phyloP scores from a whole-genome alignment of 2,329 filamentous ascomycete species.

The Chrysoporthe cubensis region DNA sequence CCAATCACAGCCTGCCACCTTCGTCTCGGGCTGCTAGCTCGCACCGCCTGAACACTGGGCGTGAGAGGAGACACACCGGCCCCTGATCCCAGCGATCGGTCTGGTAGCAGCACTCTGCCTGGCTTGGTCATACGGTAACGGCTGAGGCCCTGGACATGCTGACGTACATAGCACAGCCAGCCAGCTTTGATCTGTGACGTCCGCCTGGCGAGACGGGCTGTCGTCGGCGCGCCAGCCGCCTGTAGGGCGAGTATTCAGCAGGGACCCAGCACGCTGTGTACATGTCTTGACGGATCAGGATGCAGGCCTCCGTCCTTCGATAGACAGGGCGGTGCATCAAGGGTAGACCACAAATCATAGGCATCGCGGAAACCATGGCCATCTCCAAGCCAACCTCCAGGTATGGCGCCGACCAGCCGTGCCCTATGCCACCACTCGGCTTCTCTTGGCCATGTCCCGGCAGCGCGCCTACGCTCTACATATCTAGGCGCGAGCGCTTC shows the following conservation, averaged over 20 bases:
- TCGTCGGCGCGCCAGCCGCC: no score
- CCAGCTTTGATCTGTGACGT: neutral
- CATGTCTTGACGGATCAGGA: neutral
- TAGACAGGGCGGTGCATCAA: neutral
- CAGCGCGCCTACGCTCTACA: no score
- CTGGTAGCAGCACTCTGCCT: neutral
- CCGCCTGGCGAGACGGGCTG: neutral
- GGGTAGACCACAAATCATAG: neutral
- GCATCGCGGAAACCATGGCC: neutral
- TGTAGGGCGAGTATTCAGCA: no score
- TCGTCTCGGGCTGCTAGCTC: neutral
- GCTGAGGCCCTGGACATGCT: no score
- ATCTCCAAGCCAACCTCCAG: no score
- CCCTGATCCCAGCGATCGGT: neutral
- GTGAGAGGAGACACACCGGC: neutral
- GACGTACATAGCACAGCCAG: neutral
- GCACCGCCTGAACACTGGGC: neutral
- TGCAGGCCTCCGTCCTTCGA: neutral
- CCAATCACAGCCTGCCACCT: slow-evolving; percentile 5
- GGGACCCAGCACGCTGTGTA: neutral
- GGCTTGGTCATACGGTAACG: neutral
- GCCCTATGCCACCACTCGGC: no score
- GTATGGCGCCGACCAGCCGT: no score
- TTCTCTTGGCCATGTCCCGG: no score
- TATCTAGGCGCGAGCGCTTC: neutral